These are phyloP conservation scores for Phascolomyces articulosus DNA, from an alignment of 371 early-diverging fungal genomes.

Conservation along the genomic window DNA sequence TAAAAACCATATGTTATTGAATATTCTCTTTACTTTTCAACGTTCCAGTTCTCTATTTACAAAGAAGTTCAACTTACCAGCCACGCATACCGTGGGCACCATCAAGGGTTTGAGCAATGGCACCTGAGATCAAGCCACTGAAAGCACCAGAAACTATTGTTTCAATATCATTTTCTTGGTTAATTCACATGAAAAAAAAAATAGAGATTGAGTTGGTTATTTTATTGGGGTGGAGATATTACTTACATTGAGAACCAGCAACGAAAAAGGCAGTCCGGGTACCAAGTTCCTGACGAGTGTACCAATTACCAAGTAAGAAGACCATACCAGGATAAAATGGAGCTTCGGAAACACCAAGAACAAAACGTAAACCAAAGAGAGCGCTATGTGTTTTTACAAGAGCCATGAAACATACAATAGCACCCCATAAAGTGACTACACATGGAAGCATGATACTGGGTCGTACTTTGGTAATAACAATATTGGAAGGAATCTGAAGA, in stretches of 20 bases:
- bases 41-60: too few species aligned
- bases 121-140: constrained; percentile 38
- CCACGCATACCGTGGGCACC: constrained; percentile 51
- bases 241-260: constrained; percentile 62
- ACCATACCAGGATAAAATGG: constrained; percentile 81
- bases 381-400: constrained; percentile 45
- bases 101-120: constrained; percentile 37
- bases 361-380: constrained; percentile 61
- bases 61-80: constrained; percentile 19
- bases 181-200: neutral
- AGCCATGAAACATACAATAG: constrained; percentile 62
- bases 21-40: too few species aligned
- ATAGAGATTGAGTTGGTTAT: neutral
- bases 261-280: constrained; percentile 59
- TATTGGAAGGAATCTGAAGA: constrained; percentile 51
- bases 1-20: too few species aligned
- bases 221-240: constrained; percentile 30
- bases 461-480: constrained; percentile 50
- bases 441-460: constrained; percentile 61
- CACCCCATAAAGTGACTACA: constrained; percentile 68
- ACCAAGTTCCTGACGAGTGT: constrained; percentile 71
- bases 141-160: constrained; percentile 22
- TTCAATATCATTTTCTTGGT: neutral
- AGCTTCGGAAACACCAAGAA: constrained; percentile 64
- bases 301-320: constrained; percentile 78